Evolutionary conservation across 257 asterid genomes (phyloP), one percentile per base, ranked within the genome.

Genomic region (Solanum appendiculatum): DNA sequence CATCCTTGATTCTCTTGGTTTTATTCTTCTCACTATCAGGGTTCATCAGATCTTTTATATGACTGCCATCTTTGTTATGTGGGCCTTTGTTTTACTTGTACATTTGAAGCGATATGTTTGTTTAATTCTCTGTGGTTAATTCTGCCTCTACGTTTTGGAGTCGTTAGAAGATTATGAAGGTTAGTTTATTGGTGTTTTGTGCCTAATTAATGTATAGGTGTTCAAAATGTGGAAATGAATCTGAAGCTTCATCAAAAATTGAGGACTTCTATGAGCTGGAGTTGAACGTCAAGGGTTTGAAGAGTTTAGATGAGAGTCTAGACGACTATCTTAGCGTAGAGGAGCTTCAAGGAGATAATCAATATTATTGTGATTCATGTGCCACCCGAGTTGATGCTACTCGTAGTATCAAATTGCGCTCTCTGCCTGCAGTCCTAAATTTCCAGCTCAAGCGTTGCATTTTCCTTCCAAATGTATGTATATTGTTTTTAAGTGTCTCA

Each of bases 371-470:
- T 89, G 94, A 86, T 85, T 93, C 97, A 37, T 97, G 99, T 92
- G 96, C 94, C 87, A 91, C 93, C 83, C 93, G 98, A 89, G 99
- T 91, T 87, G 96, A 97, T 93, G 99, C 99, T 87, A 90, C 97
- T 86, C 98, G 99, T 81, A 93, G 98, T 92, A 97, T 97, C 88
- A 95, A 94, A 90, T 91, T 97, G 94, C 99, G 97, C 83, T 94
- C 98, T 33, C 93, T 97, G 86, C 99, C 99, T 83, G 88, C 94
- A 86, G 95, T 97, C 88, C 97, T 97, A 14, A 97, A 93, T 90
- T 93, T 97, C 92, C 99, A 97, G 94, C 99, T 97, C 93, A 97
- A 95, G 94, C 98, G 99, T 14, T 97, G 98, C 90, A 93, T 97
- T 92, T 97, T 97, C 95, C 97, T 95, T 78, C 98, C 99, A 88